phyloP scores from a whole-genome alignment of 352 stramenopile genomes.

The Globisporangium heterothallicum region DNA sequence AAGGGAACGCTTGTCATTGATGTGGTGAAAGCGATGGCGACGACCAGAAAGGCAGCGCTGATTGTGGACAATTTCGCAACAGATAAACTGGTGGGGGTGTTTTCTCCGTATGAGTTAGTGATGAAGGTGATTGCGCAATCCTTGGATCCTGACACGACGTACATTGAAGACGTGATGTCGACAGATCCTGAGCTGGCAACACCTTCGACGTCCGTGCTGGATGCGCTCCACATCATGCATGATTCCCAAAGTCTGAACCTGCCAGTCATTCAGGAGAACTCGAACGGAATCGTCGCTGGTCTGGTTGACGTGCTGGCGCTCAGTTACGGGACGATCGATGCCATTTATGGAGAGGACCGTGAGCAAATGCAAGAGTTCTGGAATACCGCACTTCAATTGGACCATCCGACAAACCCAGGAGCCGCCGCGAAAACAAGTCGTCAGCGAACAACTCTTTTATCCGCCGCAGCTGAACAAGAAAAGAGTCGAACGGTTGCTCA shows the following conservation, averaged over 20 bases:
- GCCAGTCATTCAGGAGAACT: conserved; percentile 61
- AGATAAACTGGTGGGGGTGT: conserved; percentile 91
- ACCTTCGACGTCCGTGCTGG: conserved; percentile 64
- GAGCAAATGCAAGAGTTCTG: conserved; percentile 89
- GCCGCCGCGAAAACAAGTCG: conserved; percentile 23
- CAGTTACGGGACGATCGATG: conserved; percentile 85
- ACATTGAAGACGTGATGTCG: conserved; percentile 89
- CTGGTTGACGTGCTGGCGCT: conserved; percentile 83
- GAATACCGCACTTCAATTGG: conserved; percentile 79
- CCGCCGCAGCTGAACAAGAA: conserved; percentile 54
- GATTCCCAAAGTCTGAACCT: conserved; percentile 82
- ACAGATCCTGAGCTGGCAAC: conserved; percentile 78
- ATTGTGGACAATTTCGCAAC: conserved; percentile 89
- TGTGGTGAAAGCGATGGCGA: conserved; percentile 72
- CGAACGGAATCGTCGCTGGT: conserved; percentile 56
- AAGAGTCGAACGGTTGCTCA: conserved; percentile 75
- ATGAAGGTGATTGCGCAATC: conserved; percentile 92
- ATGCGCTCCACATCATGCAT: conserved; percentile 87
- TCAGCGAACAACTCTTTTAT: conserved; percentile 56
- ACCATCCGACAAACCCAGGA: conserved; percentile 50
- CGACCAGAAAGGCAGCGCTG: conserved; percentile 88
- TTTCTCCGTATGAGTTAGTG: conserved; percentile 97
- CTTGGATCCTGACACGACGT: conserved; percentile 85
- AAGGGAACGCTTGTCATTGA: conserved; percentile 85
- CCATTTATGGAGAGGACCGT: conserved; percentile 82